phyloP scores from a whole-genome alignment of 192 early-diverging fungal species.

The Gryganskiella cystojenkinii region DNA sequence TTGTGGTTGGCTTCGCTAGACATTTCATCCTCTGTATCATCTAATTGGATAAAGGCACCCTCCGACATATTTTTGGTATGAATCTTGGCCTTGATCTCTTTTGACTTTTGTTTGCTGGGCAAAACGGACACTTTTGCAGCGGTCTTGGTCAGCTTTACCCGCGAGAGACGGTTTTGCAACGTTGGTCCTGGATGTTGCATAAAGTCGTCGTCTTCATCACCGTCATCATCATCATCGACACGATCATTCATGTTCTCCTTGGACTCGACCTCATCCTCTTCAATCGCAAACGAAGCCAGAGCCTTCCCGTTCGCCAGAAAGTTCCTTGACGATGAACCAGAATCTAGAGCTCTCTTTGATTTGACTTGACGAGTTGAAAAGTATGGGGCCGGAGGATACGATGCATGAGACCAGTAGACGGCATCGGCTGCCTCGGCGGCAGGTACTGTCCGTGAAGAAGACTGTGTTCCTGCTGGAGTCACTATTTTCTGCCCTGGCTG shows the following conservation, averaged over 20 bases:
- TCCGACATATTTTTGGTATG: slow-evolving; percentile 1
- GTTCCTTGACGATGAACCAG: too few relatives aligned
- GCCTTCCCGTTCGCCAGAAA: not conserved
- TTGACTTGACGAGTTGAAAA: too few relatives aligned
- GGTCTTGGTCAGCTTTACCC: not conserved
- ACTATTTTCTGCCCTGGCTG: slow-evolving; percentile 25
- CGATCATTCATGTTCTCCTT: too few relatives aligned
- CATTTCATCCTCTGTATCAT: slow-evolving; percentile 32
- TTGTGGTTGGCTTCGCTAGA: not conserved
- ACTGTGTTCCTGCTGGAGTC: not conserved
- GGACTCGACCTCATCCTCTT: too few relatives aligned
- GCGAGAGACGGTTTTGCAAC: slow-evolving; percentile 25
- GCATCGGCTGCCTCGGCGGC: not conserved
- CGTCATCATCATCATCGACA: not conserved
- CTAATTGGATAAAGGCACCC: slow-evolving; percentile 11
- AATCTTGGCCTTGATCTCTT: not conserved
- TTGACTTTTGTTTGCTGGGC: not conserved
- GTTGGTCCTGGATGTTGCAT: slow-evolving; percentile 34
- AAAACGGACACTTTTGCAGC: not conserved
- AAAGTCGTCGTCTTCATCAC: slow-evolving; percentile 41
- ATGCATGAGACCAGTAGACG: not conserved
- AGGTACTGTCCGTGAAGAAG: not conserved
- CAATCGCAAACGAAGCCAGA: not conserved
- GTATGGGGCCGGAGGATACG: not conserved
- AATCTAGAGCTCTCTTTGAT: too few relatives aligned